phyloP scores from a whole-genome alignment of 495 filamentous ascomycete genomes.

The Halenospora varia region DNA sequence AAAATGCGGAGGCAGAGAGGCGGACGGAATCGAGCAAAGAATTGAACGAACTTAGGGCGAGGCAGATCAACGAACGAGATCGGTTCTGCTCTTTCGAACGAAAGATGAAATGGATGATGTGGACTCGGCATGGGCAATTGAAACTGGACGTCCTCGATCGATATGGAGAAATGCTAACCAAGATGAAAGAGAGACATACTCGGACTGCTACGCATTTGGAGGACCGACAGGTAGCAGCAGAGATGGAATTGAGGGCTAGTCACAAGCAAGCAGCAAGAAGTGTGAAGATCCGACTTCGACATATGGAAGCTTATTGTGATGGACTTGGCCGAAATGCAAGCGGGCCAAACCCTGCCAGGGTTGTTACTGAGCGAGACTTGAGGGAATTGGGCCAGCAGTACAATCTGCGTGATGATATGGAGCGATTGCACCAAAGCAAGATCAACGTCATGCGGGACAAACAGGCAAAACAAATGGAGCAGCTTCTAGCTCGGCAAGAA shows the following conservation, averaged over 20 bases:
- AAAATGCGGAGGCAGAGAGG: slow-evolving; percentile 42
- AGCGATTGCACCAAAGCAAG: slow-evolving; percentile 62
- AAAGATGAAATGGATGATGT: slow-evolving; percentile 51
- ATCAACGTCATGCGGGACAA: slow-evolving; percentile 80
- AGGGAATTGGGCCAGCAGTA: slow-evolving; percentile 69
- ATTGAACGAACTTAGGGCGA: slow-evolving; percentile 45
- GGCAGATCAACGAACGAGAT: slow-evolving; percentile 53
- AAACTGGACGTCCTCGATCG: slow-evolving; percentile 36
- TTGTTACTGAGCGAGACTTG: slow-evolving; percentile 53
- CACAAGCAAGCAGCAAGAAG: slow-evolving; percentile 52
- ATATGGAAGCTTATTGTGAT: slow-evolving; percentile 77
- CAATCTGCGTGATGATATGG: slow-evolving; percentile 63
- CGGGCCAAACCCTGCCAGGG: slow-evolving; percentile 35
- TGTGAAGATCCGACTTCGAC: slow-evolving; percentile 63
- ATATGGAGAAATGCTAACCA: slow-evolving; percentile 37
- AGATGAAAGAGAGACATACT: slow-evolving; percentile 44
- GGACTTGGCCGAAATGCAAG: slow-evolving; percentile 43
- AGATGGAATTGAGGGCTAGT: slow-evolving; percentile 52
- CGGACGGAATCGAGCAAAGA: slow-evolving; percentile 38
- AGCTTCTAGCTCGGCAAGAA: slow-evolving; percentile 60
- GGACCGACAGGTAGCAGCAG: slow-evolving; percentile 68
- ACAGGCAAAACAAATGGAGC: slow-evolving; percentile 65
- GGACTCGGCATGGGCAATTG: slow-evolving; percentile 41
- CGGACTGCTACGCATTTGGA: slow-evolving; percentile 59
- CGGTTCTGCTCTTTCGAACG: slow-evolving; percentile 53